Percentiles rank a stretch among this genome's conserved stretches.
These are phyloP conservation scores for Ilyonectria destructans DNA, from an alignment of 2,329 filamentous ascomycete genomes.

Conservation along the genomic window DNA sequence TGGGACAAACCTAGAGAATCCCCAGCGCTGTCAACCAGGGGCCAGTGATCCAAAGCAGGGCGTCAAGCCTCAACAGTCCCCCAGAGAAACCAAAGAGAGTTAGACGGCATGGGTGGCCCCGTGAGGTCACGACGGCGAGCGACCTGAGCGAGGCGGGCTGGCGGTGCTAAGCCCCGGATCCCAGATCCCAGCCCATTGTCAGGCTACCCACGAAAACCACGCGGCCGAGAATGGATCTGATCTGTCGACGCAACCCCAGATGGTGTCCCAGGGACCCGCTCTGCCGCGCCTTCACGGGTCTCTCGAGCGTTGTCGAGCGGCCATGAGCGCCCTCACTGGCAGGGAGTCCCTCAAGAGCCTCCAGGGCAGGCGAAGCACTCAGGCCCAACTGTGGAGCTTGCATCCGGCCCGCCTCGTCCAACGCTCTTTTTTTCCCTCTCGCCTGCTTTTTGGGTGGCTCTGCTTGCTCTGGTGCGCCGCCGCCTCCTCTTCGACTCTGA, in stretches of 20 bases:
- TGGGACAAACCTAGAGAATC: constrained; percentile 17
- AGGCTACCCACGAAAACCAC: constrained; percentile 45
- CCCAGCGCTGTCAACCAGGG: constrained; percentile 20
- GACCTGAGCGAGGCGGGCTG: constrained; percentile 45
- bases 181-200: constrained; percentile 43
- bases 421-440: constrained; percentile 38
- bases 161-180: constrained; percentile 37
- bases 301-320: constrained; percentile 32
- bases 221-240: constrained; percentile 51
- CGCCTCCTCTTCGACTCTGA: constrained; percentile 30
- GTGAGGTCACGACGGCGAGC: constrained; percentile 29
- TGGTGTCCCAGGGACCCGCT: constrained; percentile 44
- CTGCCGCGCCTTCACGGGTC: constrained; percentile 34
- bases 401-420: constrained; percentile 41
- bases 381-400: constrained; percentile 57
- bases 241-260: constrained; percentile 50
- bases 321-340: constrained; percentile 42
- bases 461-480: constrained; percentile 18
- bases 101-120: constrained; percentile 19
- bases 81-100: constrained; percentile 16
- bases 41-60: constrained; percentile 17
- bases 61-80: constrained; percentile 26
- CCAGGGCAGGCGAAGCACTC: constrained; percentile 52
- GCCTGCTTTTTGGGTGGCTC: constrained; percentile 37
- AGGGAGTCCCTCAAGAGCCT: constrained; percentile 45